These are phyloP conservation scores for Sesbania bispinosa DNA, from an alignment of 306 rosid species.

Conservation along the genomic window DNA sequence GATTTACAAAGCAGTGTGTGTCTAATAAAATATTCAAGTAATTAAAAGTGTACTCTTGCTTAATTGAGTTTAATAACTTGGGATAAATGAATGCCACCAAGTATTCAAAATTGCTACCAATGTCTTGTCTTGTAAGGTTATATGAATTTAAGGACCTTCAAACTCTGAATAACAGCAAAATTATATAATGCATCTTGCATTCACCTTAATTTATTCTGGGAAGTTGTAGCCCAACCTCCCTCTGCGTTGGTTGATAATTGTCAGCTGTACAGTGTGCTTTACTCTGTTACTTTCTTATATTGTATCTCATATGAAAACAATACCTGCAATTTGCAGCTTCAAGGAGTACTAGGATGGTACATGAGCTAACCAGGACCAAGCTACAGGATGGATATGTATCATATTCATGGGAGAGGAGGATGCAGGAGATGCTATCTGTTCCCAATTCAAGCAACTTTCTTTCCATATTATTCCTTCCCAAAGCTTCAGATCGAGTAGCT, in stretches of 20 bases:
- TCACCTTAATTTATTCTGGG: not conserved
- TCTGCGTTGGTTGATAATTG: not conserved
- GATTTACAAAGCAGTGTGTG: no score
- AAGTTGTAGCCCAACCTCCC: not conserved
- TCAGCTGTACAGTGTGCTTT: no score
- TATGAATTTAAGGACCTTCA: no score
- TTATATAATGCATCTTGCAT: not conserved
- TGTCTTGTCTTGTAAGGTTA: no score
- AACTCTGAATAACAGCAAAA: no score
- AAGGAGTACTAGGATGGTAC: conserved; percentile 68
- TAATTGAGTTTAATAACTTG: no score
- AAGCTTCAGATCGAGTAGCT: conserved; percentile 69
- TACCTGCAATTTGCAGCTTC: conserved; percentile 52
- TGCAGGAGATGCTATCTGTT: conserved; percentile 76
- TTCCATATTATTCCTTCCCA: conserved; percentile 78
- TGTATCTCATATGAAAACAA: conserved; percentile 2
- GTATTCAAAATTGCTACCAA: no score
- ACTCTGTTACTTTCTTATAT: conserved; percentile 20
- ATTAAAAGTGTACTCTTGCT: no score
- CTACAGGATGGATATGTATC: conserved; percentile 90
- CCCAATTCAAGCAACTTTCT: conserved; percentile 72
- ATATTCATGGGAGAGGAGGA: conserved; percentile 83
- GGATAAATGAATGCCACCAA: no score
- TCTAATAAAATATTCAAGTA: no score
- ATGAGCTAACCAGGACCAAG: conserved; percentile 48